Conservation (phyloP, 176 grass and related monocot species). For the Carex scoparia region DNA sequence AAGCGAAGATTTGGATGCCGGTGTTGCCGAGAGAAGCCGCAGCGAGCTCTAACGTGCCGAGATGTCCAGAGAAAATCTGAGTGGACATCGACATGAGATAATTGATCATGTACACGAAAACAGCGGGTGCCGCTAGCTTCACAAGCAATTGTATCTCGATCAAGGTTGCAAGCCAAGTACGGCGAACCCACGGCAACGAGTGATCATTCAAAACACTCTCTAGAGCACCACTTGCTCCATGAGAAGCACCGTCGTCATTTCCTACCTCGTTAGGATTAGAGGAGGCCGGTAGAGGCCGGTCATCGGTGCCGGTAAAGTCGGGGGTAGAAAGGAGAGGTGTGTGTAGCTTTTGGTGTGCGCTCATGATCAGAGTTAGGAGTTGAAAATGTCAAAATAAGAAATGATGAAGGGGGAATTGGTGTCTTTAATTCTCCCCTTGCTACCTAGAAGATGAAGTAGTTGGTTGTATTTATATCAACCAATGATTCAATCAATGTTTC, state of each 20-base stretch:
- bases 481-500: too few relatives aligned
- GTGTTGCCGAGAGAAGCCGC: constrained; percentile 43
- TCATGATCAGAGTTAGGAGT: neutral
- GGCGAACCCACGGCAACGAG: constrained; percentile 31
- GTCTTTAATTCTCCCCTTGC: neutral
- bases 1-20: constrained; percentile 41
- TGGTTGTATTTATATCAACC: neutral
- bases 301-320: neutral
- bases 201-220: constrained; percentile 48
- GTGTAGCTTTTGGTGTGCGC: neutral
- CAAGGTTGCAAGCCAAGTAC: constrained; percentile 15
- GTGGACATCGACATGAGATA: constrained; percentile 43
- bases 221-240: constrained; percentile 26
- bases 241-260: neutral
- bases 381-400: neutral
- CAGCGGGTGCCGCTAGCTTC: constrained; percentile 39
- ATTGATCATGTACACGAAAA: constrained; percentile 47
- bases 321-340: constrained; percentile 15
- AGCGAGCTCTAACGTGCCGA: constrained; percentile 41
- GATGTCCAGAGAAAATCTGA: constrained; percentile 45
- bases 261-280: neutral
- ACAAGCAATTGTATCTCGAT: constrained; percentile 45
- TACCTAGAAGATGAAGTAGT: neutral
- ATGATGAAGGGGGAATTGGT: neutral
- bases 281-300: constrained; percentile 20